Base-by-base conservation (phyloP, 2,329 filamentous ascomycete genomes). In the Aspergillus proliferans region DNA sequence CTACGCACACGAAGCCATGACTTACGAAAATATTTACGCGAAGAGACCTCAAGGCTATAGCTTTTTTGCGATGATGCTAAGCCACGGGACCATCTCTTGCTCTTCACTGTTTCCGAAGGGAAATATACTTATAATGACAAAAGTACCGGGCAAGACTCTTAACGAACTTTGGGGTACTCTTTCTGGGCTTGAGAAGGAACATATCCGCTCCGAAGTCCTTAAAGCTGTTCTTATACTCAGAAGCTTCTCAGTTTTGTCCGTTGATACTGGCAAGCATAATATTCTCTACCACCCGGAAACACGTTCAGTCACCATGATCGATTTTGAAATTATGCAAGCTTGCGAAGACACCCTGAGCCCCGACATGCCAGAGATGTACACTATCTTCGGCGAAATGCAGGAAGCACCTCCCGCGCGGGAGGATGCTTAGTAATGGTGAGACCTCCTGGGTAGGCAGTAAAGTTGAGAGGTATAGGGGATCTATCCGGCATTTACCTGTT, bases 11-110 rank as follows among this genome's bases (percentile, higher is more conserved):
- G 52, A 54, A 30, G 19, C 34, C 6, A 33, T 40, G 9, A 38
- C 43, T 4, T 54, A 52, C 15, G 52, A 53, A 28, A 21, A 10
- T 2, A 12, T 55, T 12, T 26, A 52, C 24, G 7, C 38, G n/a
- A 45, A 39, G n/a, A 33, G 36, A 26, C 44, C 33, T 10, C 19
- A 46, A 12, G 52, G 52, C 8, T 48, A 47, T 33, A 24, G 43
- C 10, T 44, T 43, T 19, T 54, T 54, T 33, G 12, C 52, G 12
- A 38, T 22, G 12, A 4, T 52, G 9, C 45, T 48, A 2, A 39
- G 10, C n/a, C n/a, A 46, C 19, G 50, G 47, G 3, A n/a, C 41
- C 6, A 52, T 52, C 6, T 21, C 2, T 1, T 52, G 43, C 24
- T 54, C 52, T 1, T 54, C 45, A 2, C 19, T 52, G 4, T 47